Percentiles rank a stretch among this genome's conserved stretches.
Conservation (phyloP, 805 yeast genomes). For the Wickerhamomyces bisporus region DNA sequence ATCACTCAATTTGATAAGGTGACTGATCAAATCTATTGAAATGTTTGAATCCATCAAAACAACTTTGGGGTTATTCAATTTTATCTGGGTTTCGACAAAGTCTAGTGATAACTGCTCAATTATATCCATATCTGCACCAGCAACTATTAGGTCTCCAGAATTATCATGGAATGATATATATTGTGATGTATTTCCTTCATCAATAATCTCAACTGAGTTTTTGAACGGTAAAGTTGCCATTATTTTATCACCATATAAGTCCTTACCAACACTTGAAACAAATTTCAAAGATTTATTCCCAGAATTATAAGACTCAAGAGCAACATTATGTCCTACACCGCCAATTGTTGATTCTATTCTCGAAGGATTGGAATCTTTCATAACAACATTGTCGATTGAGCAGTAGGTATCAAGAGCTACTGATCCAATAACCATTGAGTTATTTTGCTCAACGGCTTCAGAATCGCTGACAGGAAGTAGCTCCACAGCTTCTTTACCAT, state of each 20-base stretch:
- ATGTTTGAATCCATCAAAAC: constrained; percentile 70
- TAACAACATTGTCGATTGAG: constrained; percentile 30
- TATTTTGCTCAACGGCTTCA: constrained; percentile 2
- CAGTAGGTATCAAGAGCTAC: constrained; percentile 72
- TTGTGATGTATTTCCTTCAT: constrained; percentile 54
- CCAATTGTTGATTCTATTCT: constrained; percentile 53
- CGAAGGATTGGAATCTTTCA: constrained; percentile 75
- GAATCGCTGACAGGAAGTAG: too few species aligned
- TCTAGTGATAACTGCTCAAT: constrained; percentile 43
- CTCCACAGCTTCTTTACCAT: too few species aligned
- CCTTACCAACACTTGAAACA: constrained; percentile 60
- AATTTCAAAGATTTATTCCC: constrained; percentile 33
- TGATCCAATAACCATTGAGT: constrained; percentile 59
- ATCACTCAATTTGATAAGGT: constrained; percentile 28
- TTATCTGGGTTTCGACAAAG: constrained; percentile 39
- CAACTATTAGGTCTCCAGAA: constrained; percentile 61
- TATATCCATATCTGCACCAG: constrained; percentile 83
- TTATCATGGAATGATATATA: constrained; percentile 64
- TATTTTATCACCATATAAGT: constrained; percentile 43
- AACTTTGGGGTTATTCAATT: constrained; percentile 36
- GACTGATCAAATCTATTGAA: constrained; percentile 35
- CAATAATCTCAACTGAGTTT: constrained; percentile 11
- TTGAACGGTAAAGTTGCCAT: constrained; percentile 28
- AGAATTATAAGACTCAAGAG: constrained; percentile 49
- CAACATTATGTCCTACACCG: constrained; percentile 82